Evolutionary conservation across 345 rosid genomes (phyloP), one percentile per base, ranked within the genome.

Genomic region (Pistacia vera): DNA sequence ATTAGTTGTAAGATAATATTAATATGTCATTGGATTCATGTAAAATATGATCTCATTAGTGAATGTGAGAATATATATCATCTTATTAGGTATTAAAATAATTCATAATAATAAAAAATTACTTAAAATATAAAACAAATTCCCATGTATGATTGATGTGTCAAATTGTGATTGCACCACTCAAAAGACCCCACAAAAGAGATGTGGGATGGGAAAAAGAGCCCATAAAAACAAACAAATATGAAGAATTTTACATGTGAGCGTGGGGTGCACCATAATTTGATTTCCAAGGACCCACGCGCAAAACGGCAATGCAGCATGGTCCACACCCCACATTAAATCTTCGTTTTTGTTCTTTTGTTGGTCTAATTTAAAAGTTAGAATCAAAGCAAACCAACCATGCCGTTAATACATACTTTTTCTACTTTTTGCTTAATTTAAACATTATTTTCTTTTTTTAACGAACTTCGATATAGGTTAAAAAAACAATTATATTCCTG

Each of bases 291-390:
- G 81, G 79, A 41, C 74, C 78, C 77, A 70, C 79, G 11, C 71
- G 75, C 59, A 30, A 44, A 54, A 54, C 57, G 18, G 18, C 57
- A 54, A 14, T 13, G 57, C 57, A 13, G 28, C 56, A 54, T 58
- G 63, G 46, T 36, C 54, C 17, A 16, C 8, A n/a, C 59, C 25
- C 30, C 30, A 11, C 14, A 18, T 25, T 7, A 68, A 16, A n/a
- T 41, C 38, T 38, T 52, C 20, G n/a, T 18, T 62, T 61, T 61
- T 17, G 12, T 35, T 12, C 13, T 20, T 8, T 64, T 60, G 61
- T 63, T 70, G 79, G 81, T 79, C 81, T n/a, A 54, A 54, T 16
- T 54, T 54, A 18, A 54, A 70, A 70, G 73, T 35, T 38, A 33
- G 82, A 72, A 46, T 16, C 54, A 66, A 41, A n/a, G 8, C 5